phyloP scores from a whole-genome alignment of 306 rosid species.

The Nissolia schottii region DNA sequence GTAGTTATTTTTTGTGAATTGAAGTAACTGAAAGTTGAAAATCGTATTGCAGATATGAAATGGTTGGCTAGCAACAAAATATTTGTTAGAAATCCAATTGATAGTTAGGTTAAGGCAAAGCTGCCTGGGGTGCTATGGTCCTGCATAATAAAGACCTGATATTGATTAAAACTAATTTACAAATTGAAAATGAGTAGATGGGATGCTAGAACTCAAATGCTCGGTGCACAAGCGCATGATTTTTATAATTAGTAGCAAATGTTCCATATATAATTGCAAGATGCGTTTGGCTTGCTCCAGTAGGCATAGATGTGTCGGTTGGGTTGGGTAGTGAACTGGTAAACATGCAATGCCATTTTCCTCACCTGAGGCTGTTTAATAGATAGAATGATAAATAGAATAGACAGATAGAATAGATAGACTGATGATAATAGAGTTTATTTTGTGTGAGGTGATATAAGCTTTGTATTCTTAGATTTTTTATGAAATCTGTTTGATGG shows the following conservation, averaged over 20 bases:
- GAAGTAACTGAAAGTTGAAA: background rate
- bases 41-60: background rate
- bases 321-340: background rate
- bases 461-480: background rate
- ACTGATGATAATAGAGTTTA: no score
- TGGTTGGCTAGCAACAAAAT: background rate
- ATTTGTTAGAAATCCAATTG: background rate
- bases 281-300: background rate
- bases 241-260: background rate
- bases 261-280: background rate
- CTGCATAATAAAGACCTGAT: background rate
- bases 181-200: background rate
- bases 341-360: slow-evolving; percentile 5
- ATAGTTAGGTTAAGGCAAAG: slow-evolving; percentile 5
- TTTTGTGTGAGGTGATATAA: background rate
- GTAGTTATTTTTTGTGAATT: background rate
- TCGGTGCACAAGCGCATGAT: background rate
- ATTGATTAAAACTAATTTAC: slow-evolving; percentile 1
- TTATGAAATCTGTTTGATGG: background rate
- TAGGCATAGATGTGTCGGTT: background rate
- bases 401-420: no score
- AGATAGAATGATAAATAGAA: no score
- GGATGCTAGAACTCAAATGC: background rate
- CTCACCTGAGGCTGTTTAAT: background rate
- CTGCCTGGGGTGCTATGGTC: background rate